These are phyloP conservation scores for Alternaria triticimaculans DNA, from an alignment of 2,329 filamentous ascomycete species.

Conservation along the genomic window DNA sequence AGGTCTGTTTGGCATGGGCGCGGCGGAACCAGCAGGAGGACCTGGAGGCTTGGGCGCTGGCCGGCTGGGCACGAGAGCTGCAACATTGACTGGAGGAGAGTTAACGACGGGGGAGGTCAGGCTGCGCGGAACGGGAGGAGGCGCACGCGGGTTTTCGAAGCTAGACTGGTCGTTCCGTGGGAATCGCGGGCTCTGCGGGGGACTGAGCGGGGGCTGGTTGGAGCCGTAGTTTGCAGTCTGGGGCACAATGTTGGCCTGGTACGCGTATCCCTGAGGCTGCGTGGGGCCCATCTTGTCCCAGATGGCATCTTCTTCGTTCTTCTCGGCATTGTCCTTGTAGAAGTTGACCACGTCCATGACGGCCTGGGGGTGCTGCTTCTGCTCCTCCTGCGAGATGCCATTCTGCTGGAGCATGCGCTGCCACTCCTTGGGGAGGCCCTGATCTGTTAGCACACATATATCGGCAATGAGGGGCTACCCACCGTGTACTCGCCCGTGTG, in stretches of 20 bases:
- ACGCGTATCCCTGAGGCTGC: slow-evolving; percentile 61
- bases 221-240: slow-evolving; percentile 48
- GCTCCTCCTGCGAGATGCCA: slow-evolving; percentile 94
- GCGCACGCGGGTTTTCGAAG: slow-evolving; percentile 95
- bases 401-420: slow-evolving; percentile 93
- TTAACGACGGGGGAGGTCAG: slow-evolving; percentile 50
- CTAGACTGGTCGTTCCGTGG: slow-evolving; percentile 89
- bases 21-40: slow-evolving; percentile 50
- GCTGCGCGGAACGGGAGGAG: slow-evolving; percentile 78
- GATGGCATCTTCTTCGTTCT: slow-evolving; percentile 80
- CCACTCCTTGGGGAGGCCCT: slow-evolving; percentile 98
- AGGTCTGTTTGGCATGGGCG: slow-evolving; percentile 63
- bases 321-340: slow-evolving; percentile 92
- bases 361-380: slow-evolving; percentile 93
- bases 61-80: slow-evolving; percentile 73
- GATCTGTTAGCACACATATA: slow-evolving; percentile 29
- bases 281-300: slow-evolving; percentile 97
- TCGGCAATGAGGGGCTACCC: slow-evolving; percentile 36
- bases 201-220: slow-evolving; percentile 65
- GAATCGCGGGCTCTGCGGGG: slow-evolving; percentile 84
- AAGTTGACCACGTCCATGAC: slow-evolving; percentile 96
- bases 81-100: slow-evolving; percentile 48
- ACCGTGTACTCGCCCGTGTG: slow-evolving; percentile 96
- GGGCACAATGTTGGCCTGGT: slow-evolving; percentile 40
- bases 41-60: slow-evolving; percentile 87